Percentiles rank a stretch among this genome's conserved stretches.
Evolutionary conservation across 2,329 filamentous ascomycete species (phyloP).

Genomic region (Ophiostoma ips): DNA sequence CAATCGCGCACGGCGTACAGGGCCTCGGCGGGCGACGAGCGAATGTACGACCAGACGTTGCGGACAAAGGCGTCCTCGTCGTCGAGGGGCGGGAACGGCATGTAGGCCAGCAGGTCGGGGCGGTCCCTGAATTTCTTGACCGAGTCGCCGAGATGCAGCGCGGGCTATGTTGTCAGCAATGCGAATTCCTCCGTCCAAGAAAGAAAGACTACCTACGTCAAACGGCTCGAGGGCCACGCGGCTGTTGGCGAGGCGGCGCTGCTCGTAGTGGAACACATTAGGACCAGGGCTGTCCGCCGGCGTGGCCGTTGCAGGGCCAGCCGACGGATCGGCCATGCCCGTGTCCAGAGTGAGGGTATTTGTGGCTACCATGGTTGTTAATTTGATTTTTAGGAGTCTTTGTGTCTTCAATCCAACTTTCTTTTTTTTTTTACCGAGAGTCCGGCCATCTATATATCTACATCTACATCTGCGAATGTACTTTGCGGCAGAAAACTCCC

Average conservation of each 20-base stretch:
- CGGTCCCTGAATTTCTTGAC: not conserved
- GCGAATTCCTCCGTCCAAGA: not conserved
- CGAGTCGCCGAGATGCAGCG: not conserved
- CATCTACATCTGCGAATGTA: not conserved
- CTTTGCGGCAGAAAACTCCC: not conserved
- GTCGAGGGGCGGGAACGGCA: conserved; percentile 2
- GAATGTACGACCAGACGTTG: conserved; percentile 1
- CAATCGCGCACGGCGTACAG: conserved; percentile 1
- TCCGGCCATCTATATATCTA: no score
- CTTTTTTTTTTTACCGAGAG: no score
- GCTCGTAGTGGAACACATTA: conserved; percentile 3
- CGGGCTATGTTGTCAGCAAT: not conserved
- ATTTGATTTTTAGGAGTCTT: not conserved
- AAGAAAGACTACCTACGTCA: not conserved
- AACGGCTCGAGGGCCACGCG: conserved; percentile 5
- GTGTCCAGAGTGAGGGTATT: not conserved
- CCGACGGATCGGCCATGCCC: not conserved
- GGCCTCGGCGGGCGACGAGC: not conserved
- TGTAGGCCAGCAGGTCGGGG: conserved; percentile 3
- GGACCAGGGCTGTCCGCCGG: not conserved
- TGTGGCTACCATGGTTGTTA: not conserved
- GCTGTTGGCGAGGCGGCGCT: conserved; percentile 2
- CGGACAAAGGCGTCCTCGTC: conserved; percentile 2
- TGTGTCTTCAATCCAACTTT: no score
- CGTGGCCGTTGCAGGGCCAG: not conserved